Base-by-base conservation (phyloP, 2,329 filamentous ascomycete species). In the Venturia carpophila region DNA sequence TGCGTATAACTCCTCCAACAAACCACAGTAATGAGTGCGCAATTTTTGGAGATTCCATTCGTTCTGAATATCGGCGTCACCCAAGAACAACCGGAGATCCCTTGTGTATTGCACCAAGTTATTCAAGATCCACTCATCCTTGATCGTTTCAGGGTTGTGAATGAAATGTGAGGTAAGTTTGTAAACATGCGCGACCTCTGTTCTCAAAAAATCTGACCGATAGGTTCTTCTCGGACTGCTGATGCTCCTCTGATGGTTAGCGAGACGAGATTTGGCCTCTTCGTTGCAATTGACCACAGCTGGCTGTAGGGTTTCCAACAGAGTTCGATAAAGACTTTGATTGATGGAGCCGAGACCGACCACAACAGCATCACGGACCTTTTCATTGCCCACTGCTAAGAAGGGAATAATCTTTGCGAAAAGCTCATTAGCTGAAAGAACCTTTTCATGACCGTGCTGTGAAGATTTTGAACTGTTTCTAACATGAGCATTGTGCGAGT, bases 101-200 rank as follows among this genome's bases (percentile, higher is more conserved):
- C 92, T 95, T 0, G 92, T 89, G 70, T 97, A 97, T 1, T 87
- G 87, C 58, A 95, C 88, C 45, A 99, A 83, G 68, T 96, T 97
- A 68, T 86, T 88, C 58, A 99, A 79, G 55, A 97, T 90, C 86
- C 92, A 97, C 68, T 96, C 91, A 69, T 96, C 91, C 66, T 89
- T 86, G 73, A 89, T 90, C 5, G 96, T 85, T 60, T 91, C 87
- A 0, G 88, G 80, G 55, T 91, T 84, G 68, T 89, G 88, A 45
- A 99, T 79, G 69, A 97, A 96, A 71, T 92, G 90, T 0, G 92
- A 92, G 0, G 93, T 97, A 43, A 97, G 80, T 73, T 95, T 93
- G 76, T 97, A 97, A 9, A 99, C 90, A 72, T 97, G 91, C 0
- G 95, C 97, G 63, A 97, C 92, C 73, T 97, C 94, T 0, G 93